Evolutionary conservation across 176 grass and related monocot species (phyloP).

Genomic region (Microstegium vimineum): DNA sequence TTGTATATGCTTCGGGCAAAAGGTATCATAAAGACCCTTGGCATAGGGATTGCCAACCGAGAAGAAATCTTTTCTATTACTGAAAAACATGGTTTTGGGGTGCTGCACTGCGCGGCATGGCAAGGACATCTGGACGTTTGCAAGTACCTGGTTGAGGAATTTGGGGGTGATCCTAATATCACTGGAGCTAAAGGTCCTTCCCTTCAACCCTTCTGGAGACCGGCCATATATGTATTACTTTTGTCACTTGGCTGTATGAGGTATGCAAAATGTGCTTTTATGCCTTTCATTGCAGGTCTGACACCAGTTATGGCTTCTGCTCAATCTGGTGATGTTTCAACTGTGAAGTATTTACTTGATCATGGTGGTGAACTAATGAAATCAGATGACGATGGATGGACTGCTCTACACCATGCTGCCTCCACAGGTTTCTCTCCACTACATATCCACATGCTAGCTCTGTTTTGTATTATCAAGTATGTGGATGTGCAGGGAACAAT

Average conservation of each 20-base stretch:
- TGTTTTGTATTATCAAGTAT: not conserved
- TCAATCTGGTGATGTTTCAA: conserved; percentile 6
- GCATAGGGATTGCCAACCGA: not conserved
- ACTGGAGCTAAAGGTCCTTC: not conserved
- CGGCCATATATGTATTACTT: no score
- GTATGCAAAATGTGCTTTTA: not conserved
- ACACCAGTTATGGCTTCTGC: conserved; percentile 18
- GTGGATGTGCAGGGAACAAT: not conserved
- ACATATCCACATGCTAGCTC: not conserved
- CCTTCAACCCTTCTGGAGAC: not conserved
- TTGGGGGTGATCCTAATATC: conserved; percentile 9
- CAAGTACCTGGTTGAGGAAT: conserved; percentile 33
- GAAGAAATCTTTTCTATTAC: not conserved
- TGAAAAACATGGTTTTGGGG: not conserved
- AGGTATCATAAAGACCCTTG: not conserved
- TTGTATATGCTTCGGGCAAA: not conserved
- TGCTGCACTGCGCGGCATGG: not conserved
- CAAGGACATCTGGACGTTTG: conserved; percentile 13
- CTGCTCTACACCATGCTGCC: conserved; percentile 19
- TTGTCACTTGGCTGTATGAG: not conserved
- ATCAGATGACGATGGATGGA: not conserved
- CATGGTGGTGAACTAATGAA: conserved; percentile 20
- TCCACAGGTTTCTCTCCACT: not conserved
- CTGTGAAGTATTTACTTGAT: conserved; percentile 16
- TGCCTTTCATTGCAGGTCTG: not conserved